A percentile compares a stretch with the other conserved stretches of the same genome.
Evolutionary conservation across 208 protist genomes (phyloP).

Genomic region (Trichomonas vaginalis): DNA sequence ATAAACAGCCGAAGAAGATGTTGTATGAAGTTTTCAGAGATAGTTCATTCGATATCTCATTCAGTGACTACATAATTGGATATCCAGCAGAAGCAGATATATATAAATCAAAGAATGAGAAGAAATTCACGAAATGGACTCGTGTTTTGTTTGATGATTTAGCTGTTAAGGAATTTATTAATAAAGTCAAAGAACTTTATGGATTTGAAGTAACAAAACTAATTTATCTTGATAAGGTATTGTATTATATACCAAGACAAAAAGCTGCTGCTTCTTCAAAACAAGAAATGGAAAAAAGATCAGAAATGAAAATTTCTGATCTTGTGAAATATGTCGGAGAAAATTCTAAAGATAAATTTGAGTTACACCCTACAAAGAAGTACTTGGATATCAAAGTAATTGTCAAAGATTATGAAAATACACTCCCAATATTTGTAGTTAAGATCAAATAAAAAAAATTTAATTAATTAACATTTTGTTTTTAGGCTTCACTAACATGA

Average conservation of each 20-base stretch:
- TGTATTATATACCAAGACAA: neutral
- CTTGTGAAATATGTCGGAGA: too few species aligned
- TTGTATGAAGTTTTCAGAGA: neutral
- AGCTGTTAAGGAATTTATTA: neutral
- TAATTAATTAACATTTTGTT: too few species aligned
- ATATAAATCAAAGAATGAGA: neutral
- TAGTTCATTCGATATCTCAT: neutral
- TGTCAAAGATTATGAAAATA: too few species aligned
- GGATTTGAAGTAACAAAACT: neutral
- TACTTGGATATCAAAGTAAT: too few species aligned
- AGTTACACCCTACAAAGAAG: too few species aligned
- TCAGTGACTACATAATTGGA: neutral
- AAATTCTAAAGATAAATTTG: too few species aligned
- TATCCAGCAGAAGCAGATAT: neutral
- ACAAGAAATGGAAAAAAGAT: neutral
- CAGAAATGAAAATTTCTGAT: neutral
- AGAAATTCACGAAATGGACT: neutral
- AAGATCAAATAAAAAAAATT: too few species aligned
- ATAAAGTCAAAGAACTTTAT: neutral
- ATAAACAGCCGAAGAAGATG: too few species aligned
- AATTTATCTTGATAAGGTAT: neutral
- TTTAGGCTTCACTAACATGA: too few species aligned
- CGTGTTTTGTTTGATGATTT: neutral
- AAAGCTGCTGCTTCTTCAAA: neutral
- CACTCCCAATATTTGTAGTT: too few species aligned